Evolutionary conservation across 768 basidiomycete genomes (phyloP), one percentile per base, ranked within the genome.

Genomic region (Bullera alba): DNA sequence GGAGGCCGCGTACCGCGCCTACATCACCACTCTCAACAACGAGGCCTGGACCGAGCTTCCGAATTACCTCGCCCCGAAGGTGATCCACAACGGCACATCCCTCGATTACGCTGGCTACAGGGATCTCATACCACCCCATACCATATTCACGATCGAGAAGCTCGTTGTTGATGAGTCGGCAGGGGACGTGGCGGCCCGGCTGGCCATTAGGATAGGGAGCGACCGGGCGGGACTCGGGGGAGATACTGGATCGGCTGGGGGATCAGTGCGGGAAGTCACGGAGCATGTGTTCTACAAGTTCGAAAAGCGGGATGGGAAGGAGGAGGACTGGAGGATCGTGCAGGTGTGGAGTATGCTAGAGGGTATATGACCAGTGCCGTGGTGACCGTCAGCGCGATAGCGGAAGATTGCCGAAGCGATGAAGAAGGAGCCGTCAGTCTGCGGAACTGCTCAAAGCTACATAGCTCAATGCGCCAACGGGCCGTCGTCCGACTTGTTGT

Each of bases 291-390:
- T 53, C 43, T 53, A 53, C 45, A 8, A 29, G 39, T 48, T 35
- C 4, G 32, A 48, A 15, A 8, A 39, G 22, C 10, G 10, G n/a
- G 32, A n/a, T 8, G 32, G 32, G 32, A 34, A 34, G 32, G 32
- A n/a, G 32, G 50, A 46, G 26, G 19, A 27, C 2, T 46, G 51
- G 51, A 21, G 34, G 16, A 53, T 53, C 36, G 45, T 32, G 37
- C 36, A 34, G 25, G 51, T 53, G 8, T 53, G 51, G 51, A 53
- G 51, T 53, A 53, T 53, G 38, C 45, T 53, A 15, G 51, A 53
- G 22, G 28, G 25, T 12, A n/a, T n/a, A n/a, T n/a, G n/a, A n/a
- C n/a, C n/a, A n/a, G n/a, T n/a, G n/a, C n/a, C n/a, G n/a, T n/a
- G n/a, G n/a, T n/a, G n/a, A n/a, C n/a, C n/a, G n/a, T n/a, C n/a